Evolutionary conservation across 1,284 basidiomycete species (phyloP).

Genomic region (Pyrrhoderma noxium): DNA sequence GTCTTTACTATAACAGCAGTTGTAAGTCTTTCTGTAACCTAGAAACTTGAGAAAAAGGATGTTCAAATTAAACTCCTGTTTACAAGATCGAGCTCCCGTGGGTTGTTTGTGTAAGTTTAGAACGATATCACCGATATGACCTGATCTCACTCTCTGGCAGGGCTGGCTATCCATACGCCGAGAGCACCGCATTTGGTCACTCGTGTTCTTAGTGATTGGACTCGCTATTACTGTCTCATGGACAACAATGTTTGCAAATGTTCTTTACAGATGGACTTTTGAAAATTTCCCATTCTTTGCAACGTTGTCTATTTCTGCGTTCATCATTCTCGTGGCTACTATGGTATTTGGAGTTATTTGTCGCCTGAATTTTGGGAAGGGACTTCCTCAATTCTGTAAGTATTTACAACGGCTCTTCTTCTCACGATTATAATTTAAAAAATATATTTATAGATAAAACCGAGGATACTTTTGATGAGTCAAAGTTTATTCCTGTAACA

Average conservation of each 20-base stretch:
- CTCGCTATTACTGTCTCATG: conserved; percentile 16
- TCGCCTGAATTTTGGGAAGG: conserved; percentile 22
- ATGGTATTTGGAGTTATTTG: conserved; percentile 21
- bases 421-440: too few species aligned
- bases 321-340: conserved; percentile 18
- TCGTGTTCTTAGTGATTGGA: conserved; percentile 19
- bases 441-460: conserved; percentile 3
- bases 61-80: too few species aligned
- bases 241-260: conserved; percentile 21
- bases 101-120: conserved; percentile 14
- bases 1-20: conserved; percentile 19
- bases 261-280: conserved; percentile 21
- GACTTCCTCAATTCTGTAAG: conserved; percentile 20
- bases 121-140: not conserved
- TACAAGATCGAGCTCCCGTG: too few species aligned
- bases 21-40: conserved; percentile 13
- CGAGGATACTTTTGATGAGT: conserved; percentile 14
- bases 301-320: conserved; percentile 19
- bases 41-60: not conserved
- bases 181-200: conserved; percentile 20
- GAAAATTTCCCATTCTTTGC: conserved; percentile 24
- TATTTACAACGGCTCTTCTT: not conserved
- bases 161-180: conserved; percentile 22
- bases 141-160: conserved; percentile 3
- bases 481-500: conserved; percentile 12